Evolutionary conservation across 352 stramenopile species (phyloP).

Genomic region (Pythium myriotylum): DNA sequence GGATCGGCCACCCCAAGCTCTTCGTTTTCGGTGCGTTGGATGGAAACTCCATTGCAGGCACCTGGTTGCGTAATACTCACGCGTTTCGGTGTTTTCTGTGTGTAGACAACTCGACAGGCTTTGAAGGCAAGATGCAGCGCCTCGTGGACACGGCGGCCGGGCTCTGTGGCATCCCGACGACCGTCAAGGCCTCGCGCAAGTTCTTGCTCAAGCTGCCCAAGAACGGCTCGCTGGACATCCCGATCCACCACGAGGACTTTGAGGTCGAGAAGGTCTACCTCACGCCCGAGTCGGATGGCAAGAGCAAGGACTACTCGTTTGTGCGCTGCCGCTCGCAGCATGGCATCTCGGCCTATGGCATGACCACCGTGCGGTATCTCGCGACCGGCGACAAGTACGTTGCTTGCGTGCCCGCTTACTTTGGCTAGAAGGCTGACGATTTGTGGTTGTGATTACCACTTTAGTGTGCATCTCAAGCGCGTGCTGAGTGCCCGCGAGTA

Average conservation of each 20-base stretch:
- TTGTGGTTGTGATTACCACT: no score
- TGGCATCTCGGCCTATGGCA: conserved; percentile 81
- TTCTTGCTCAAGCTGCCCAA: conserved; percentile 59
- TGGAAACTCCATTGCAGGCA: no score
- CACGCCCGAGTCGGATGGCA: conserved; percentile 67
- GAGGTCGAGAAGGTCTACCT: conserved; percentile 89
- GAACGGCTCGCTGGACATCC: conserved; percentile 41
- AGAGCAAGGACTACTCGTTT: conserved; percentile 86
- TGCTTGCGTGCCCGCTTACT: no score
- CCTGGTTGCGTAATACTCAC: no score
- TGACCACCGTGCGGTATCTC: conserved; percentile 85
- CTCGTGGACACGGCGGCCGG: conserved; percentile 75
- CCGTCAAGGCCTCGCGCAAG: conserved; percentile 76
- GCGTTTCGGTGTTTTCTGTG: no score
- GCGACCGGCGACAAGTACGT: conserved; percentile 77
- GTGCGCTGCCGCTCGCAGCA: conserved; percentile 85
- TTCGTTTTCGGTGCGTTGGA: conserved; percentile 70
- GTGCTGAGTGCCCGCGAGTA: conserved; percentile 84
- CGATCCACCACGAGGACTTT: conserved; percentile 85
- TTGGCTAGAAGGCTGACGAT: no score
- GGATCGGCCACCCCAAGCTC: conserved; percentile 86
- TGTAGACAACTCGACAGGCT: conserved; percentile 79
- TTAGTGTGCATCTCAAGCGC: conserved; percentile 81
- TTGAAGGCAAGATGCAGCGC: conserved; percentile 89
- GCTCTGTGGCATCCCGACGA: conserved; percentile 77